Evolutionary conservation across 2,329 filamentous ascomycete genomes (phyloP).

Genomic region (Claviceps capensis): DNA sequence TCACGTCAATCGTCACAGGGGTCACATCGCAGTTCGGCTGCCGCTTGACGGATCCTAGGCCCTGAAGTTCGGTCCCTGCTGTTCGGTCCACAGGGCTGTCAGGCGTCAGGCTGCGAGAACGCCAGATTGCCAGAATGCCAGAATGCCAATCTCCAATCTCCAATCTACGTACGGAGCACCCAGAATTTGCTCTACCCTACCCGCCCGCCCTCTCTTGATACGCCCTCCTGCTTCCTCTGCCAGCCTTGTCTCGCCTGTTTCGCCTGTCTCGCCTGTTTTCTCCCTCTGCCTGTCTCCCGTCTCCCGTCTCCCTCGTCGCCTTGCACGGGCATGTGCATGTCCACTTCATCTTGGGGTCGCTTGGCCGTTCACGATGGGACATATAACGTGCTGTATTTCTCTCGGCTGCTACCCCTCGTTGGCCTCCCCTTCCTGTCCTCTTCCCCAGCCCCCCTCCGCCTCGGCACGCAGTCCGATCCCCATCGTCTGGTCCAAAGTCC

Average conservation of each 20-base stretch:
- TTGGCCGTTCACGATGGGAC: slow-evolving; percentile 3
- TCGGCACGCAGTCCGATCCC: background rate
- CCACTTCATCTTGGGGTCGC: background rate
- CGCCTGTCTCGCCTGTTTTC: background rate
- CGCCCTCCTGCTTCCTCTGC: background rate
- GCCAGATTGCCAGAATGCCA: background rate
- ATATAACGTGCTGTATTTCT: slow-evolving; percentile 5
- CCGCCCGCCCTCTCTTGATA: background rate
- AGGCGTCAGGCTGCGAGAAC: background rate
- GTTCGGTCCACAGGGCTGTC: background rate
- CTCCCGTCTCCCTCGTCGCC: background rate
- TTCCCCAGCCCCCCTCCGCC: background rate
- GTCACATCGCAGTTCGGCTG: no score
- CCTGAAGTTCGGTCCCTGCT: no score
- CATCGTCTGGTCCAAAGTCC: background rate
- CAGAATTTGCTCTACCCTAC: background rate
- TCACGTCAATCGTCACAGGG: no score
- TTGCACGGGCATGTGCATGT: background rate
- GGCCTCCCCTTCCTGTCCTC: background rate
- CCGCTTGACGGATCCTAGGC: no score
- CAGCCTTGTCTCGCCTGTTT: background rate
- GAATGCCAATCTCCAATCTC: no score
- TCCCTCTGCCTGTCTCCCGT: background rate
- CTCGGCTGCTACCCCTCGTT: background rate
- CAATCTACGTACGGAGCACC: no score